These are phyloP conservation scores for Fusarium pseudonygamai DNA, from an alignment of 2,329 filamentous ascomycete genomes.

Conservation along the genomic window DNA sequence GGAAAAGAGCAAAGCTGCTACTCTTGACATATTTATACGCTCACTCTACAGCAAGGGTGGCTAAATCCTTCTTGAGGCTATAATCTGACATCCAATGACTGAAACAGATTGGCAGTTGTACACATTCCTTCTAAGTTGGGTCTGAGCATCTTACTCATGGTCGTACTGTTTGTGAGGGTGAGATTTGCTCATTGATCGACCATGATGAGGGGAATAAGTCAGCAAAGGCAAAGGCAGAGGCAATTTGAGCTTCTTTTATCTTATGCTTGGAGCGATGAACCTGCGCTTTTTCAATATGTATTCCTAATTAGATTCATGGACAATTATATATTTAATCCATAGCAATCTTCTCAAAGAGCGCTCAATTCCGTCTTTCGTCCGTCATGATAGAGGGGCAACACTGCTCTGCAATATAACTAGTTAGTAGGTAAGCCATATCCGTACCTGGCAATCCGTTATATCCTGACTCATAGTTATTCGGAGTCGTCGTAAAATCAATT, in stretches of 20 bases:
- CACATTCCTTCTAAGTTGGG: background rate
- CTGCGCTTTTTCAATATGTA: background rate
- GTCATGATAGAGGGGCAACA: background rate
- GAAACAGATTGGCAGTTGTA: background rate
- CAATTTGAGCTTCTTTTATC: background rate
- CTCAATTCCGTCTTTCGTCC: background rate
- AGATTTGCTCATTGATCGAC: slow-evolving; percentile 1
- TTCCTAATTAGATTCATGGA: too few species aligned
- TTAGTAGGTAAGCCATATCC: too few species aligned
- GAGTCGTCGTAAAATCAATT: background rate
- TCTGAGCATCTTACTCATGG: background rate
- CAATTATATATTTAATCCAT: too few species aligned
- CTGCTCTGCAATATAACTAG: too few species aligned
- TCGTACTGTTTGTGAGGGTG: background rate
- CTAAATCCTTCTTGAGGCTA: background rate
- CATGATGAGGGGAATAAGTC: background rate
- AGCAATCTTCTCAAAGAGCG: too few species aligned
- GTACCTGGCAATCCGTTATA: background rate
- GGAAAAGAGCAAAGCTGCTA: background rate
- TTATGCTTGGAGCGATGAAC: background rate
- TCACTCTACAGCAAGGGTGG: background rate
- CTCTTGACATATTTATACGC: background rate
- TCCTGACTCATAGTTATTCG: background rate
- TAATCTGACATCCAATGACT: slow-evolving; percentile 14
- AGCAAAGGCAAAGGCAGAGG: background rate